Conservation (phyloP, 164 flowering plant genomes). For the Kalanchoe fedtschenkoi region DNA sequence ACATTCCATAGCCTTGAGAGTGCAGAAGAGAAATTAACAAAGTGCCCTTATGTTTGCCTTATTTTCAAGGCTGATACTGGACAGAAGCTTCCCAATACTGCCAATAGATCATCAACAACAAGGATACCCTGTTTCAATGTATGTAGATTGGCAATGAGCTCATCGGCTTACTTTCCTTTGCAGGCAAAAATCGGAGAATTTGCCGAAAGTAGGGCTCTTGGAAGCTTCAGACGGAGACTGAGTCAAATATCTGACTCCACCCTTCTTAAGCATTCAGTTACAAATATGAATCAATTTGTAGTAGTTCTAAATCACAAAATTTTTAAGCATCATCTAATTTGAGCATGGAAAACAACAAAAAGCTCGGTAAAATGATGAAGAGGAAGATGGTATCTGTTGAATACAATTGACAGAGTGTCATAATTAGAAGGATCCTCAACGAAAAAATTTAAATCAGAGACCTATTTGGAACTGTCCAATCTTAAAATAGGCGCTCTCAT, state of each 20-base stretch:
- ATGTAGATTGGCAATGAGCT: constrained; percentile 56
- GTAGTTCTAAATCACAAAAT: too few relatives aligned
- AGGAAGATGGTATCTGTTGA: constrained; percentile 33
- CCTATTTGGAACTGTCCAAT: constrained; percentile 42
- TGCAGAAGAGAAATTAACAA: too few relatives aligned
- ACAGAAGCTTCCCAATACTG: constrained; percentile 70
- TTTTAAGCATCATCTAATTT: not conserved
- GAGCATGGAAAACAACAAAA: not conserved
- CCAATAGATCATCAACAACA: constrained; percentile 67
- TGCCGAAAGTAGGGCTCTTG: too few relatives aligned
- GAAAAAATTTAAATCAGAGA: constrained; percentile 45
- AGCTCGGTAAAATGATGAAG: not conserved
- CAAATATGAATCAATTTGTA: too few relatives aligned
- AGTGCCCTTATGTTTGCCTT: constrained; percentile 62
- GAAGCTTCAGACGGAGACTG: too few relatives aligned
- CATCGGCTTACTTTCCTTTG: too few relatives aligned
- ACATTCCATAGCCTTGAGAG: constrained; percentile 39
- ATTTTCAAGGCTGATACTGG: constrained; percentile 68
- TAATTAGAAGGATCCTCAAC: constrained; percentile 47
- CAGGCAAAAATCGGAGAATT: too few relatives aligned
- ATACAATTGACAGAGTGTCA: constrained; percentile 36
- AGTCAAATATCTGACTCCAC: too few relatives aligned
- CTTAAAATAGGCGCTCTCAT: constrained; percentile 69
- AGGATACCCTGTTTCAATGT: too few relatives aligned
- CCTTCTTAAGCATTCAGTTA: too few relatives aligned